Evolutionary conservation across 1,284 basidiomycete species (phyloP), one percentile per base, ranked within the genome.

Genomic region (Sporisorium scitamineum): DNA sequence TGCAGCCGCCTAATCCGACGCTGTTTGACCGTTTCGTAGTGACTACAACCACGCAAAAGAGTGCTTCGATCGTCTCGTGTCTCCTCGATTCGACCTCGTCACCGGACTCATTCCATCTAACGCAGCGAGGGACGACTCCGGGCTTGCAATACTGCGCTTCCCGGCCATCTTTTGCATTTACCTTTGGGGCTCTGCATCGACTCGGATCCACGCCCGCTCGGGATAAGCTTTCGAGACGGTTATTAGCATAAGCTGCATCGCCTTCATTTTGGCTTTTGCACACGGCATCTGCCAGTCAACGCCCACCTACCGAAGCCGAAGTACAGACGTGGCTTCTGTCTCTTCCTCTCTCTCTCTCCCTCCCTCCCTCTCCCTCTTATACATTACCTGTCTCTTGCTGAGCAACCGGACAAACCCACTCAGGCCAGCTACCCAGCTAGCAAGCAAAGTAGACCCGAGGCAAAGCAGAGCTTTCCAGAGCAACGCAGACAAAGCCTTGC

Each of bases 241-340:
- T 61, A 48, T 57, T 60, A 27, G n/a, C 10, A 18, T 13, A 50
- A 31, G 32, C 50, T 41, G 54, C 53, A 41, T 39, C 45, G 2
- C 54, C 54, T 57, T 65, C 58, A 61, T 64, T 53, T 61, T 48
- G 24, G 9, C 45, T 39, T 42, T 31, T 60, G 44, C 56, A 32
- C 37, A 61, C 67, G 61, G 58, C 62, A 70, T 65, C 69, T 61
- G 69, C 62, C 61, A 58, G 29, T 50, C 62, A 61, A 70, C 62
- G 58, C 69, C 69, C 62, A 70, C 69, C 62, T 31, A 50, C 61
- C 67, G 67, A 69, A 63, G 57, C 52, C 56, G 67, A 69, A 63
- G 57, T 45, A 53, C 51, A 53, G 61, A 37, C 52, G 24, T 53
- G 51, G 34, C 52, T 54, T 63, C 51, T 26, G 24, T 32, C 22